These are phyloP conservation scores for Fraxinus platypoda DNA, from an alignment of 305 asterid genomes.

Conservation along the genomic window DNA sequence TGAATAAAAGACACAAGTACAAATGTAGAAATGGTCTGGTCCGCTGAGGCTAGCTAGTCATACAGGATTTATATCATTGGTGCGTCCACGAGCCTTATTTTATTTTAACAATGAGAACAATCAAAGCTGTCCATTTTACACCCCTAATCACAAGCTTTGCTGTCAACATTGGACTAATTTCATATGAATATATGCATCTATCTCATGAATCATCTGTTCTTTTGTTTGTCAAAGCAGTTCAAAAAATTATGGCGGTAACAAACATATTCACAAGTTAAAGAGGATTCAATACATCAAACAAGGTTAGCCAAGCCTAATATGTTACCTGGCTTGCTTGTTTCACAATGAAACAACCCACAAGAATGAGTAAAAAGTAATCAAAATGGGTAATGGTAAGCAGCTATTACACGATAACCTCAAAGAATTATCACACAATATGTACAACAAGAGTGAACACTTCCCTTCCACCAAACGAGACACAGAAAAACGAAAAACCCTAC, in stretches of 20 bases:
- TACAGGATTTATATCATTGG: no score
- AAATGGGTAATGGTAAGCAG: conserved; percentile 26
- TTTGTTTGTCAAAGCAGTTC: neutral
- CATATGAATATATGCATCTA: neutral
- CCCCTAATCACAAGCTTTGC: neutral
- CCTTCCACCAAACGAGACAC: conserved; percentile 30
- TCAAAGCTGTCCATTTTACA: neutral
- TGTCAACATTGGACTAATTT: neutral
- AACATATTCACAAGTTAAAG: neutral
- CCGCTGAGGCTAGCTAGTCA: no score
- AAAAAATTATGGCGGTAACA: neutral
- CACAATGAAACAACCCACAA: conserved; percentile 25
- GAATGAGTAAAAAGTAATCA: conserved; percentile 20
- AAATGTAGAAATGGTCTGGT: no score
- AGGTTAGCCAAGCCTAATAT: conserved; percentile 5
- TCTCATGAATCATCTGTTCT: neutral
- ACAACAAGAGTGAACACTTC: conserved; percentile 48
- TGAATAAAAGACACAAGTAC: neutral
- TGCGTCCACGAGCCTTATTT: neutral
- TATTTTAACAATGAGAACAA: neutral
- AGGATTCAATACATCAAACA: neutral
- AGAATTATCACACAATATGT: conserved; percentile 53
- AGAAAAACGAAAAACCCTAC: conserved; percentile 27
- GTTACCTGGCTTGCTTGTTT: conserved; percentile 2
- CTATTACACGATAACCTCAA: conserved; percentile 50